phyloP scores from a whole-genome alignment of 805 yeast species.

The Saccharomycopsis selenospora region DNA sequence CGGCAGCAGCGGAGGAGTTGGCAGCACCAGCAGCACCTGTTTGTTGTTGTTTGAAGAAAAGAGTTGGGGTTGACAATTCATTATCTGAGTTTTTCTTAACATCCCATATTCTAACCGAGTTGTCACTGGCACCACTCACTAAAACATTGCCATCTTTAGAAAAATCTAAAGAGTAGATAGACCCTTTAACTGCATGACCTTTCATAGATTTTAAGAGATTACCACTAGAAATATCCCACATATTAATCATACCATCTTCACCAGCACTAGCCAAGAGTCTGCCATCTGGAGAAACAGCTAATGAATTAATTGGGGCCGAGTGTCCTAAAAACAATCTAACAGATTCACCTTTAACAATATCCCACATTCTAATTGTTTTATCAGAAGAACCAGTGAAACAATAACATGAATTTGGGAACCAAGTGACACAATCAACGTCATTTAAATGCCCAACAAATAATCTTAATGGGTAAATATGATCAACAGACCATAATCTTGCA shows the following conservation, averaged over 20 bases:
- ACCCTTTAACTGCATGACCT: conserved; percentile 78
- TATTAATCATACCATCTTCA: conserved; percentile 78
- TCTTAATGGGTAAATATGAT: conserved; percentile 91
- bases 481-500: conserved; percentile 96
- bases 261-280: conserved; percentile 94
- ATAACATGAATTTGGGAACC: conserved; percentile 95
- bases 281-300: conserved; percentile 94
- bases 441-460: conserved; percentile 96
- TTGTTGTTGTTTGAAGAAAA: conserved; percentile 37
- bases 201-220: conserved; percentile 82
- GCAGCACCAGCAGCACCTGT: conserved; percentile 20
- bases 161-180: conserved; percentile 78
- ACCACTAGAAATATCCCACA: conserved; percentile 95
- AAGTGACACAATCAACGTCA: conserved; percentile 90
- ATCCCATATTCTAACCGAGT: conserved; percentile 94
- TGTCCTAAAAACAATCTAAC: conserved; percentile 92
- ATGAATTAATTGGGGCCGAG: conserved; percentile 75
- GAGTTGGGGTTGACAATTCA: conserved; percentile 71
- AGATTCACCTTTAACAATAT: conserved; percentile 76
- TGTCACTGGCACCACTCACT: conserved; percentile 89
- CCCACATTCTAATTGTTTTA: conserved; percentile 98
- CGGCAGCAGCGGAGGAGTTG: conserved; percentile 12
- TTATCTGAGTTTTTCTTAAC: conserved; percentile 78
- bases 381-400: conserved; percentile 93
- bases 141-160: conserved; percentile 83